Evolutionary conservation across 176 grass and related monocot species (phyloP).

Genomic region (Zea luxurians): DNA sequence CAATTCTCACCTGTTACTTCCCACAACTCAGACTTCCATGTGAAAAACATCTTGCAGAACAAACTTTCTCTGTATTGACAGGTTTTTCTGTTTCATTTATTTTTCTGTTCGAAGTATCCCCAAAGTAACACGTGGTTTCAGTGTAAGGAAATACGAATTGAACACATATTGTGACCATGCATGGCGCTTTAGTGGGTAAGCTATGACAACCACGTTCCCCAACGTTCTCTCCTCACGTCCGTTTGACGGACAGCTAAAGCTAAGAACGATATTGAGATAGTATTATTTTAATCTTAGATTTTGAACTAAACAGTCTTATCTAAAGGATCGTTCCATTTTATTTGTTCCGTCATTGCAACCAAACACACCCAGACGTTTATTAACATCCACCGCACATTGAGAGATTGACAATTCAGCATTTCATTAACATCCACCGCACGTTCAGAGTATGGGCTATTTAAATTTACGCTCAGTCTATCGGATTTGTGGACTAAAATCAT

Average conservation of each 20-base stretch:
- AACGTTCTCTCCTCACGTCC: too few relatives aligned
- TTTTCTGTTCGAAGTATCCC: neutral
- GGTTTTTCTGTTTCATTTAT: neutral
- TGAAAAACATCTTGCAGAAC: neutral
- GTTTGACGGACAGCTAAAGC: too few relatives aligned
- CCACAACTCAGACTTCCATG: neutral
- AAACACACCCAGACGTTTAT: too few relatives aligned
- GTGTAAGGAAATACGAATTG: neutral
- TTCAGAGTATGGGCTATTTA: neutral
- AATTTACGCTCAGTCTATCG: neutral
- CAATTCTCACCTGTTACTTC: neutral
- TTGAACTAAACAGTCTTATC: too few relatives aligned
- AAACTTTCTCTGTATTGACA: neutral
- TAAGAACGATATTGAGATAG: too few relatives aligned
- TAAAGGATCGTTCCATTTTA: too few relatives aligned
- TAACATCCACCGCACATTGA: too few relatives aligned
- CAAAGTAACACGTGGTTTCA: neutral
- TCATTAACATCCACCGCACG: neutral
- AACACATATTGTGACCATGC: neutral
- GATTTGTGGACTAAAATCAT: neutral
- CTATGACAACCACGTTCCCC: too few relatives aligned
- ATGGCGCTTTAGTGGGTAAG: neutral
- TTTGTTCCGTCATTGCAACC: too few relatives aligned
- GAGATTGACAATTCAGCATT: neutral
- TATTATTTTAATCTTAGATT: too few relatives aligned